Percentiles rank a stretch among this genome's conserved stretches.
Evolutionary conservation across 2,329 filamentous ascomycete genomes (phyloP).

Genomic region (Ramichloridium luteum): DNA sequence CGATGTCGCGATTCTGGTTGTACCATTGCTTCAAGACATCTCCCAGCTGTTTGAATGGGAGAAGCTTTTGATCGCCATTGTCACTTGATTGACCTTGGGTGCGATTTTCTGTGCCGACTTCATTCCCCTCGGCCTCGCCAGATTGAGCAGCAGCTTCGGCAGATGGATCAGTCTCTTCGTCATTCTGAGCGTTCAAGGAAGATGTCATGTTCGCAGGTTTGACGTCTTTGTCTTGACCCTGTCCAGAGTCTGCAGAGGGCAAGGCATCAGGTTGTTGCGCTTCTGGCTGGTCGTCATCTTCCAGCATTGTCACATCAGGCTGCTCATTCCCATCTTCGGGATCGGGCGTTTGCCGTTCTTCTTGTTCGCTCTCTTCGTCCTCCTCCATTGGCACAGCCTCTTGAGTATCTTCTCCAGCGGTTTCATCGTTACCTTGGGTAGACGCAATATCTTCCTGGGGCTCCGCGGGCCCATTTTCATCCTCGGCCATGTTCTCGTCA

Average conservation of each 20-base stretch:
- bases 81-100: slow-evolving; percentile 11
- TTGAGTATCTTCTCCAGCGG: slow-evolving; percentile 8
- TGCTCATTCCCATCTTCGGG: slow-evolving; percentile 28
- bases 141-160: slow-evolving; percentile 14
- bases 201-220: slow-evolving; percentile 26
- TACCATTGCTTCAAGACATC: slow-evolving; percentile 91
- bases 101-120: slow-evolving; percentile 10
- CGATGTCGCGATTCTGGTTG: slow-evolving; percentile 73
- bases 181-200: slow-evolving; percentile 26
- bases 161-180: slow-evolving; percentile 12
- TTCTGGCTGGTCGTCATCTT: slow-evolving; percentile 23
- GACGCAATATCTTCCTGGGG: slow-evolving; percentile 11
- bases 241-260: slow-evolving; percentile 32
- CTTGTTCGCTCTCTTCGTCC: slow-evolving; percentile 24
- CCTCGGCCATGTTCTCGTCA: slow-evolving; percentile 8
- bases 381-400: no score
- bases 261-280: slow-evolving; percentile 34
- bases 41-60: slow-evolving; percentile 88
- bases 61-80: slow-evolving; percentile 25
- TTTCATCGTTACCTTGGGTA: slow-evolving; percentile 14
- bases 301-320: slow-evolving; percentile 32
- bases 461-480: slow-evolving; percentile 8
- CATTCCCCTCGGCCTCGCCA: slow-evolving; percentile 15
- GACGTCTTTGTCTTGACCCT: slow-evolving; percentile 29
- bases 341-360: slow-evolving; percentile 26